Conservation (phyloP, 352 stramenopile genomes). For the Phytophthora tentaculata region DNA sequence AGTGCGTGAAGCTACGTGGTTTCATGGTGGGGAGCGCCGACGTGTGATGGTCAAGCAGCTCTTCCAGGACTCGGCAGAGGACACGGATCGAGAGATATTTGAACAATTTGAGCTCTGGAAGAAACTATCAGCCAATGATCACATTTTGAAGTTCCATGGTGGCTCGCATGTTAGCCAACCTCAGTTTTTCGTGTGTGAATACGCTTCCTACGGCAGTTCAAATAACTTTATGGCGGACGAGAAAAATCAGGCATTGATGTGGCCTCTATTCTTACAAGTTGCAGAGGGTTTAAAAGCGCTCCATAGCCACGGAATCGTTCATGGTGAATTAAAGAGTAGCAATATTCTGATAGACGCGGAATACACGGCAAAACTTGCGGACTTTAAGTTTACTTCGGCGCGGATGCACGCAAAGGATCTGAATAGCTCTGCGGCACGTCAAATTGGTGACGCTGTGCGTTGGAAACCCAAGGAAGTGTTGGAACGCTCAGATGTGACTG, state of each 20-base stretch:
- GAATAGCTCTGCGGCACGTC: not conserved
- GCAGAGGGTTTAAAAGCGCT: slow-evolving; percentile 55
- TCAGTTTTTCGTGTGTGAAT: slow-evolving; percentile 41
- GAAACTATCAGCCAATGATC: not conserved
- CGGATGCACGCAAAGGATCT: slow-evolving; percentile 21
- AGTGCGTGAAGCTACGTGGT: slow-evolving; percentile 3
- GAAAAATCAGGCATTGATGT: slow-evolving; percentile 14
- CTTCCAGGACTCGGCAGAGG: not conserved
- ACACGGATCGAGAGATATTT: not conserved
- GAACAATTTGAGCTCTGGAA: not conserved
- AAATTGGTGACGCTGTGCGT: slow-evolving; percentile 7
- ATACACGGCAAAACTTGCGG: slow-evolving; percentile 32
- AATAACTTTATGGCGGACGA: slow-evolving; percentile 19
- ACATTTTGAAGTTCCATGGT: slow-evolving; percentile 39
- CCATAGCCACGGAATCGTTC: slow-evolving; percentile 47
- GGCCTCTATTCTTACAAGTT: slow-evolving; percentile 27
- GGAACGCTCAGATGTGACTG: not conserved
- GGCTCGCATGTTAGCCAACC: slow-evolving; percentile 38
- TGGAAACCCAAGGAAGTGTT: slow-evolving; percentile 30
- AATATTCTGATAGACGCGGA: slow-evolving; percentile 68
- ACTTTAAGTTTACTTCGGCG: slow-evolving; percentile 39
- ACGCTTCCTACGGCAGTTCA: slow-evolving; percentile 36
- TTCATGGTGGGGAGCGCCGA: slow-evolving; percentile 23
- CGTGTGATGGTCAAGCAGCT: slow-evolving; percentile 16
- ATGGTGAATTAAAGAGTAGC: slow-evolving; percentile 83